Evolutionary conservation across 1,284 basidiomycete species (phyloP), one percentile per base, ranked within the genome.

Genomic region (Xerocomus tenax): DNA sequence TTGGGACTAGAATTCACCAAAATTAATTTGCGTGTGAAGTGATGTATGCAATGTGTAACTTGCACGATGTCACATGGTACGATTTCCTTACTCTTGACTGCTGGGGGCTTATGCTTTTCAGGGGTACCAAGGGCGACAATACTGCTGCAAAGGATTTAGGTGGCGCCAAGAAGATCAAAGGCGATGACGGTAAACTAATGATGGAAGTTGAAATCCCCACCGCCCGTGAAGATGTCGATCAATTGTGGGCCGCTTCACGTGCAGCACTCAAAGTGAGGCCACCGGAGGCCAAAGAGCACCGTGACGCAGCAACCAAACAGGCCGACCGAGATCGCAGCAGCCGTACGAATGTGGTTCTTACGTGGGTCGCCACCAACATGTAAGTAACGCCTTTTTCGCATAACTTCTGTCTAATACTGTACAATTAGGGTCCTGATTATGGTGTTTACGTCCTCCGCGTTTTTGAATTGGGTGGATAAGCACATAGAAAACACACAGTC

Each of bases 71-170:
- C 47, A 88, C 84, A 41, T 90, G 87, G 84, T 82, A 70, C 29
- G 64, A 35, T 25, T 44, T 28, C n/a, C 10, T 26, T 42, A 16
- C 29, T 44, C 12, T 15, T 7, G 9, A 23, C 28, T 18, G 10
- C 4, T 15, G 23, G 4, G 39, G 9, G 28, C 51, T 62, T 21
- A 62, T 34, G 7, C 6, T 26, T 5, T 44, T 6, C 45, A 74
- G 80, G 90, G 91, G 91, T 54, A 93, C 91, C 25, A 93, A 94
- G 64, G 91, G 91, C 52, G 88, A 91, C 71, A 91, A 91, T 61
- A 83, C 88, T 44, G 70, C 87, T 7, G 72, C 81, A 16, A 93
- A 93, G 68, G 89, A 93, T 62, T 77, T 94, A 7, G 91, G 91
- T 50, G 81, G 82, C 8, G 91, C 90, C 1, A 91, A 91, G 75